Evolutionary conservation across 306 rosid species (phyloP).

Genomic region (Dalbergia oliveri): DNA sequence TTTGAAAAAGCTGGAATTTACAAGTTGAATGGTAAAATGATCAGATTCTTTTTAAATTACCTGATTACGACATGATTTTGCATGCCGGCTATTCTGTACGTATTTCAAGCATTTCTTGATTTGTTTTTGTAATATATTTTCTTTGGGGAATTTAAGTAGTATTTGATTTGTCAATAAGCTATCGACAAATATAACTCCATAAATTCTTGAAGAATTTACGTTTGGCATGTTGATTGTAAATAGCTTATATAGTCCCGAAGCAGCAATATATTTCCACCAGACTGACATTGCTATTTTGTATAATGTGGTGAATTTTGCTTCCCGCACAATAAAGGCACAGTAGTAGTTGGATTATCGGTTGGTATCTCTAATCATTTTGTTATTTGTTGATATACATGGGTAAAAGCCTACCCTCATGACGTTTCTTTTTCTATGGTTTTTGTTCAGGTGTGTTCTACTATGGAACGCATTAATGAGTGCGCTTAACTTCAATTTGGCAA

Average conservation of each 20-base stretch:
- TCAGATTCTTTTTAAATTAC: neutral
- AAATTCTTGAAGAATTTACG: neutral
- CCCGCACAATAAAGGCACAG: neutral
- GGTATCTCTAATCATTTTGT: neutral
- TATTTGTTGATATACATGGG: neutral
- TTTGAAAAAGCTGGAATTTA: neutral
- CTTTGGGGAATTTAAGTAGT: too few species aligned
- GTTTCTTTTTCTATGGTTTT: neutral
- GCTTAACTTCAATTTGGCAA: neutral
- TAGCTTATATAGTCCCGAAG: neutral
- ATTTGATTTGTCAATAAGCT: neutral
- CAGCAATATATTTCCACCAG: neutral
- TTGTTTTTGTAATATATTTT: too few species aligned
- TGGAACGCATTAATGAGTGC: neutral
- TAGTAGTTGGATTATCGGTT: neutral
- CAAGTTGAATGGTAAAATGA: neutral
- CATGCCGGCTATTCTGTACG: too few species aligned
- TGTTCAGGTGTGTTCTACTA: neutral
- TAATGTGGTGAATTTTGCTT: neutral
- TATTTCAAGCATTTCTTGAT: too few species aligned
- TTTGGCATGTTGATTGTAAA: neutral
- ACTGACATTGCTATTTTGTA: neutral
- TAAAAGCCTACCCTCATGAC: neutral
- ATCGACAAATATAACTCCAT: neutral
- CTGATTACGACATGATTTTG: too few species aligned